Conservation (phyloP, 2,329 filamentous ascomycete species). For the Aschersonia sp. region DNA sequence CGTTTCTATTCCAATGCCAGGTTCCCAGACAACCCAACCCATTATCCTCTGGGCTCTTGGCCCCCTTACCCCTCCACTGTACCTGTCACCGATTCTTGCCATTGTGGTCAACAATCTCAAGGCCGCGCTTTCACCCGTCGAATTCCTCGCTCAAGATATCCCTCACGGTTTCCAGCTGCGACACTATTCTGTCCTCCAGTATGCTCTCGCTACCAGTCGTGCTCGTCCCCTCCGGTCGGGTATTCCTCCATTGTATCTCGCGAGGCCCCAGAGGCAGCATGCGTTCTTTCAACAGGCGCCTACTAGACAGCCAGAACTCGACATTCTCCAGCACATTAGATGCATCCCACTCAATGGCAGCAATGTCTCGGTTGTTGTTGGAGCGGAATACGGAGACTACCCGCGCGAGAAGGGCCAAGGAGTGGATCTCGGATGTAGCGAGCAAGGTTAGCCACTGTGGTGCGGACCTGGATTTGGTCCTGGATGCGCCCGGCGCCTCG, state of each 20-base stretch:
- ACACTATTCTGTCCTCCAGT: slow-evolving; percentile 63
- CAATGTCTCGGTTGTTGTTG: slow-evolving; percentile 57
- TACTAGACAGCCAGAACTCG: slow-evolving; percentile 63
- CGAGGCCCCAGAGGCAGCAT: slow-evolving; percentile 59
- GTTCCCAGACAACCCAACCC: slow-evolving; percentile 2
- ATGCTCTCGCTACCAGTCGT: slow-evolving; percentile 38
- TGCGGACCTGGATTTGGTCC: slow-evolving; percentile 32
- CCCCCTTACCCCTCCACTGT: background rate
- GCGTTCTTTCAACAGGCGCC: slow-evolving; percentile 54
- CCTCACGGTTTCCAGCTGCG: slow-evolving; percentile 47
- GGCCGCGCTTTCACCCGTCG: slow-evolving; percentile 14
- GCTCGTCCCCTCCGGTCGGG: slow-evolving; percentile 20
- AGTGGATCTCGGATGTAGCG: slow-evolving; percentile 64
- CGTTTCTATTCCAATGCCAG: slow-evolving; percentile 7
- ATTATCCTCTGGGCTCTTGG: background rate
- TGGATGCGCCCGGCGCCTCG: slow-evolving; percentile 41
- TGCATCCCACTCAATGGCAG: slow-evolving; percentile 61
- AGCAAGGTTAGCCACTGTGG: slow-evolving; percentile 56
- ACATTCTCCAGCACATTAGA: slow-evolving; percentile 63
- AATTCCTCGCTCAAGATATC: slow-evolving; percentile 38
- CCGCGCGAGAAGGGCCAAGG: slow-evolving; percentile 58
- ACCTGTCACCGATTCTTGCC: background rate
- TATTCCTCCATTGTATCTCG: slow-evolving; percentile 48
- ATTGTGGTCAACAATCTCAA: background rate
- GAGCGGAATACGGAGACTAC: slow-evolving; percentile 54